Evolutionary conservation across 495 filamentous ascomycete species (phyloP).

Genomic region (Penicillium roqueforti): DNA sequence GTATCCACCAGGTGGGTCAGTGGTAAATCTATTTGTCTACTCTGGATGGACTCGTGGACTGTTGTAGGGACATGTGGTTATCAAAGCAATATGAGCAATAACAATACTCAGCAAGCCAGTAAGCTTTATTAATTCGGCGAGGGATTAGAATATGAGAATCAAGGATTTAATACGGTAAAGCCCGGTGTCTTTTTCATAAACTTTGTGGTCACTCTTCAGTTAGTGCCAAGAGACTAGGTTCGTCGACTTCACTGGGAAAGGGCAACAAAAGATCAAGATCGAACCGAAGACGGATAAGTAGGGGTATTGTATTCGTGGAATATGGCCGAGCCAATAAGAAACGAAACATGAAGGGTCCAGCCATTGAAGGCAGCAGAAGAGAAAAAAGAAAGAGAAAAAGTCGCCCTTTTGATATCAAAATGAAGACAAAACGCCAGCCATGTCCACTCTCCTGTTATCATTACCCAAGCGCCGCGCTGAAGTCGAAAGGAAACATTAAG

Average conservation of each 20-base stretch:
- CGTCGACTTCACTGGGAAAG: neutral
- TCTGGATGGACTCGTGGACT: neutral
- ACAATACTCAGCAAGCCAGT: neutral
- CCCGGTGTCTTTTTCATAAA: neutral
- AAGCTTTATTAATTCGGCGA: neutral
- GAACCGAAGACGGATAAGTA: neutral
- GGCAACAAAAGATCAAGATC: neutral
- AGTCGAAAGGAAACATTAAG: neutral
- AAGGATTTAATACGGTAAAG: neutral
- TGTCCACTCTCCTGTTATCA: neutral
- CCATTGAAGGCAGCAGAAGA: neutral
- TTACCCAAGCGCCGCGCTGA: slow-evolving; percentile 7
- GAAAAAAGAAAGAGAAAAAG: neutral
- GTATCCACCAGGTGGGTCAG: neutral
- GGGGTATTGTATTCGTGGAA: neutral
- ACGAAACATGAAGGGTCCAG: neutral
- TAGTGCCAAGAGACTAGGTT: neutral
- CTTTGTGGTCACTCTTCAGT: neutral
- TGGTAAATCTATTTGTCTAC: too few species aligned
- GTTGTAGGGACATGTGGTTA: neutral
- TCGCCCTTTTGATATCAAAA: slow-evolving; percentile 1
- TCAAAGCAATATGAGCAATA: neutral
- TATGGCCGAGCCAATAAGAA: neutral
- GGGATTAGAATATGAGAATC: neutral
- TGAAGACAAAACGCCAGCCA: slow-evolving; percentile 1